Evolutionary conservation across 768 basidiomycete species (phyloP).

Genomic region (Strobilomyces echinocephalus): DNA sequence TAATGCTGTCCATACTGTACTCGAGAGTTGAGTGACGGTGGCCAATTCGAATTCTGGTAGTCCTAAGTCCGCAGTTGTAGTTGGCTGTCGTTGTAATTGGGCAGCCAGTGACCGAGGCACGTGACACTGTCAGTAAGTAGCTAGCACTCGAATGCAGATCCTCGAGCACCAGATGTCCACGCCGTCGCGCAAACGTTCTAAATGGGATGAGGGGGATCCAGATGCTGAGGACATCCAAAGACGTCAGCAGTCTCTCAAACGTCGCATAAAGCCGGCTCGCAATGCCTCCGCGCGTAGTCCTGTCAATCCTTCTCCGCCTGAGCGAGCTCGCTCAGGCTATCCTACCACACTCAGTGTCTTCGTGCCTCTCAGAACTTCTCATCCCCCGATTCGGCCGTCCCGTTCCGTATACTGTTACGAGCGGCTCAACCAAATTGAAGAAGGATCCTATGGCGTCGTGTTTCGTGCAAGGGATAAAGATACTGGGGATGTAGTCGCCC

Average conservation of each 20-base stretch:
- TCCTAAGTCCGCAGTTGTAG: too few relatives aligned
- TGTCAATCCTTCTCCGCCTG: conserved; percentile 15
- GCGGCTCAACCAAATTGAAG: conserved; percentile 94
- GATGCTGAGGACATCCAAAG: conserved; percentile 35
- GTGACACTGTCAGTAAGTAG: conserved; percentile 4
- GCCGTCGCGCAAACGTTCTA: conserved; percentile 69
- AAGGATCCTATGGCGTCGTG: conserved; percentile 96
- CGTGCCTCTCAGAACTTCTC: conserved; percentile 69
- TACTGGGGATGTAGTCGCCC: conserved; percentile 91
- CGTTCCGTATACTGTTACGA: conserved; percentile 95
- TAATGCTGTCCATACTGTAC: conserved; percentile 15
- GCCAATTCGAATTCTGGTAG: too few relatives aligned
- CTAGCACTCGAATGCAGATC: conserved; percentile 21
- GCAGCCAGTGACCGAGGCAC: too few relatives aligned
- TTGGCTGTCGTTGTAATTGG: too few relatives aligned
- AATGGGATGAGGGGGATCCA: conserved; percentile 58
- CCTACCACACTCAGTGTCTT: conserved; percentile 52
- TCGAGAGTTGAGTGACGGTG: background rate
- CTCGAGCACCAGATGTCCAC: conserved; percentile 35
- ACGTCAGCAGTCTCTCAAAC: conserved; percentile 44
- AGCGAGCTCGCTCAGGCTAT: conserved; percentile 12
- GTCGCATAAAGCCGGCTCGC: conserved; percentile 43
- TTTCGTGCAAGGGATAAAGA: conserved; percentile 94
- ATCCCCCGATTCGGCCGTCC: conserved; percentile 80
- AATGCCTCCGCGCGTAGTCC: conserved; percentile 13